Evolutionary conservation across 129 eudicot species (phyloP).

Genomic region (Tanacetum coccineum): DNA sequence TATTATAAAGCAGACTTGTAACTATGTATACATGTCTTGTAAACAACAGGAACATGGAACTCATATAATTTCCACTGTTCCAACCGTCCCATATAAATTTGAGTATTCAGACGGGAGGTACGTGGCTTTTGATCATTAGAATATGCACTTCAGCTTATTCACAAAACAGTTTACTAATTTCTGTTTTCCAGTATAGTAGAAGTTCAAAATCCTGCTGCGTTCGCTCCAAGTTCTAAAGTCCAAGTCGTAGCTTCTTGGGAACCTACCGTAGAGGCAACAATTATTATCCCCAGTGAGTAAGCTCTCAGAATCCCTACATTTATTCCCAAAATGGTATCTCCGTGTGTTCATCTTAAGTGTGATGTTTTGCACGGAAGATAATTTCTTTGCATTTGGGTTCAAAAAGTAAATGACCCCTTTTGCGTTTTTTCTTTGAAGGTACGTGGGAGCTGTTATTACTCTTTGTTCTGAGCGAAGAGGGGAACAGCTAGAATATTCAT

Average conservation of each 20-base stretch:
- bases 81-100: slow-evolving; percentile 95
- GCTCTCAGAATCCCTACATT: slow-evolving; percentile 58
- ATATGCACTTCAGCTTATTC: slow-evolving; percentile 6
- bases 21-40: slow-evolving; percentile 23
- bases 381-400: slow-evolving; percentile 9
- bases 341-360: too few species aligned
- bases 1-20: slow-evolving; percentile 5
- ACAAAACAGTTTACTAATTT: slow-evolving; percentile 11
- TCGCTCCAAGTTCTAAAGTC: slow-evolving; percentile 76
- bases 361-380: not conserved
- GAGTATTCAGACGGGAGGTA: slow-evolving; percentile 98
- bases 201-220: slow-evolving; percentile 86
- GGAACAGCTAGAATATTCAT: slow-evolving; percentile 89
- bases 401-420: not conserved
- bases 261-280: slow-evolving; percentile 91
- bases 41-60: slow-evolving; percentile 80
- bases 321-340: not conserved
- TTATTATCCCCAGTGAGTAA: slow-evolving; percentile 99
- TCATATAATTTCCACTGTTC: slow-evolving; percentile 93
- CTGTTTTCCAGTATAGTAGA: slow-evolving; percentile 59
- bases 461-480: slow-evolving; percentile 98
- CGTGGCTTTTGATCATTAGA: slow-evolving; percentile 16
- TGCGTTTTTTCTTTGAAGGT: slow-evolving; percentile 44
- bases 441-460: slow-evolving; percentile 81
- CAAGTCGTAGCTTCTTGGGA: slow-evolving; percentile 90